A percentile compares a stretch with the other conserved stretches of the same genome.
phyloP scores from a whole-genome alignment of 2,329 filamentous ascomycete genomes.

The Trichoderma guizhouense region DNA sequence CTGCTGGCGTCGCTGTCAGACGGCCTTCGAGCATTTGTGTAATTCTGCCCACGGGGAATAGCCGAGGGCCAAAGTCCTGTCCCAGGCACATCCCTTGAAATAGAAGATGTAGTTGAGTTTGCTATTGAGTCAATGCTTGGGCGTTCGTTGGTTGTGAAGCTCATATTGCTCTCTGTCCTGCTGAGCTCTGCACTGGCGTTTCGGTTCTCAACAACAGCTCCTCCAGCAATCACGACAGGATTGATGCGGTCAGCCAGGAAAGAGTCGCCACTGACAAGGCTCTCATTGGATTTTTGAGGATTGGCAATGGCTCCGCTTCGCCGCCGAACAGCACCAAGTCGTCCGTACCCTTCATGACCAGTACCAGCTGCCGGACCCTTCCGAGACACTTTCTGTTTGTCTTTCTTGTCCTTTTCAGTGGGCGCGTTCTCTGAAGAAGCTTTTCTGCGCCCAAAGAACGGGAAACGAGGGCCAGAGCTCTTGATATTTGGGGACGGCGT shows the following conservation, averaged over 20 bases:
- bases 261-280: slow-evolving; percentile 48
- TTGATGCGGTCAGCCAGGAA: slow-evolving; percentile 62
- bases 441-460: slow-evolving; percentile 74
- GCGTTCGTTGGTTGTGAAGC: slow-evolving; percentile 35
- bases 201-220: slow-evolving; percentile 58
- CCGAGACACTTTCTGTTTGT: slow-evolving; percentile 38
- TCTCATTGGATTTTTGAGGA: slow-evolving; percentile 50
- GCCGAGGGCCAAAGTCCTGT: slow-evolving; percentile 54
- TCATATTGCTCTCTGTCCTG: slow-evolving; percentile 51
- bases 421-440: slow-evolving; percentile 48
- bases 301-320: slow-evolving; percentile 60
- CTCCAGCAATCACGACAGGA: slow-evolving; percentile 64
- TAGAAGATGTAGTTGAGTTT: slow-evolving; percentile 40
- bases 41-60: slow-evolving; percentile 39
- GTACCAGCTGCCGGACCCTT: slow-evolving; percentile 90
- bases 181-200: slow-evolving; percentile 50
- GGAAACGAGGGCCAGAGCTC: slow-evolving; percentile 64
- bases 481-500: slow-evolving; percentile 53
- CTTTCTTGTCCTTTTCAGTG: slow-evolving; percentile 45
- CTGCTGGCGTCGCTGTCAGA: slow-evolving; percentile 57
- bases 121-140: slow-evolving; percentile 42
- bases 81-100: slow-evolving; percentile 40
- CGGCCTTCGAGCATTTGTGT: slow-evolving; percentile 38
- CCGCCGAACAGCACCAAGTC: slow-evolving; percentile 57
- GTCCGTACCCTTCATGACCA: slow-evolving; percentile 82